These are phyloP conservation scores for Medicago lupulina DNA, from an alignment of 306 rosid species.

Conservation along the genomic window DNA sequence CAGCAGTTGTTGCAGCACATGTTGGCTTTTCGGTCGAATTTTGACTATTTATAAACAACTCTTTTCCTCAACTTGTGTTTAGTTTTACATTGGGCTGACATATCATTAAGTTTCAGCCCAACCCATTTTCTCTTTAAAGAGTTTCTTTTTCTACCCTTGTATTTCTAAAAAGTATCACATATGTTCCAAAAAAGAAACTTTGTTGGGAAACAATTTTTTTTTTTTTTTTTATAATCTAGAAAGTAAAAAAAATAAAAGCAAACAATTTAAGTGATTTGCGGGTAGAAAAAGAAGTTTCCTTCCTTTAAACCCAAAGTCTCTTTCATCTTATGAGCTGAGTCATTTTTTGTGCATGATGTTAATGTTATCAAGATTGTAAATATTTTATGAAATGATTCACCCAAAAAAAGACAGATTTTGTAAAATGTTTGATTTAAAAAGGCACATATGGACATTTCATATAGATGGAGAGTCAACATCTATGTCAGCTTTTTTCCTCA, in stretches of 20 bases:
- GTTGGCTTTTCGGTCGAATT: not conserved
- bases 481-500: conserved; percentile 11
- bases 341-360: not conserved
- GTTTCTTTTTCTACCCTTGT: not conserved
- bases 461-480: conserved; percentile 23
- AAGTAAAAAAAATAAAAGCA: no score
- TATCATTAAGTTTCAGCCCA: not conserved
- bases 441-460: not conserved
- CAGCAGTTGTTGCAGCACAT: not conserved
- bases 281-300: not conserved
- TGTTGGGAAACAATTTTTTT: no score
- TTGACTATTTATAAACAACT: not conserved
- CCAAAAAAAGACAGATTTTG: not conserved
- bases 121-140: not conserved
- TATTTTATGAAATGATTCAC: not conserved
- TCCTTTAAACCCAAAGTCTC: not conserved
- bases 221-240: no score
- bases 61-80: not conserved
- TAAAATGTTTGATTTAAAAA: not conserved
- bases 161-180: not conserved
- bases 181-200: no score
- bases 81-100: not conserved
- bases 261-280: no score
- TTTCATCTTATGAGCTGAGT: not conserved
- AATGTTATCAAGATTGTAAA: not conserved